Conservation (phyloP, 148 eudicot species). For the Camellia sinensis region DNA sequence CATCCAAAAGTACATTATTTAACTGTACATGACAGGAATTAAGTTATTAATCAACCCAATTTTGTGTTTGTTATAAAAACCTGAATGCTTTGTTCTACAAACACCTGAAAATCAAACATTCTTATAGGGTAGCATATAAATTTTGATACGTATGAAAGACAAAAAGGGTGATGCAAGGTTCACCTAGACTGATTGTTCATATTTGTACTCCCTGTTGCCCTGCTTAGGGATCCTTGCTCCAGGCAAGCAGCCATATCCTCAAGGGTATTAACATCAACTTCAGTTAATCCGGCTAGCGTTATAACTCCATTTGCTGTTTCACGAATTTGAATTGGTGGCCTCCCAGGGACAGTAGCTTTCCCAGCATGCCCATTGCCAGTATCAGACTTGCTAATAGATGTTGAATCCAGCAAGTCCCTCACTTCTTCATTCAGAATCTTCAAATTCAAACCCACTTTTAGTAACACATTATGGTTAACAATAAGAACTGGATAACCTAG, state of each 20-base stretch:
- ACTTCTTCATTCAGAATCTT: conserved; percentile 30
- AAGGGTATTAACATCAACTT: conserved; percentile 15
- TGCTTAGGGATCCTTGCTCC: conserved; percentile 14
- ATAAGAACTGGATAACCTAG: neutral
- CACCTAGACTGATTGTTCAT: conserved; percentile 28
- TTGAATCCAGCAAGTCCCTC: conserved; percentile 24
- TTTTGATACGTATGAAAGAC: neutral
- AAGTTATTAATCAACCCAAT: neutral
- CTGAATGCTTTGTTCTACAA: neutral
- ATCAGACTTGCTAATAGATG: conserved; percentile 7
- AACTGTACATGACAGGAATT: neutral
- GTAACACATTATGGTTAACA: neutral
- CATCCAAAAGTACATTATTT: neutral
- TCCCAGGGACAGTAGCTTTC: conserved; percentile 14
- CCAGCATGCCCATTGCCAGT: conserved; percentile 9
- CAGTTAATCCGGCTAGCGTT: conserved; percentile 20
- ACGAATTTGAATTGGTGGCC: conserved; percentile 21
- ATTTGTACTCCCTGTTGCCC: conserved; percentile 25
- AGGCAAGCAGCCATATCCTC: conserved; percentile 22
- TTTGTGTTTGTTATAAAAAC: neutral
- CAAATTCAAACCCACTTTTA: conserved; percentile 12
- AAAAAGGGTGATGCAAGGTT: neutral
- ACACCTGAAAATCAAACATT: neutral
- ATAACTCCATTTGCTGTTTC: conserved; percentile 22
- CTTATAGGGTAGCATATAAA: neutral